These are phyloP conservation scores for Yamadazyma sp. DNA, from an alignment of 805 yeast species.

Conservation along the genomic window DNA sequence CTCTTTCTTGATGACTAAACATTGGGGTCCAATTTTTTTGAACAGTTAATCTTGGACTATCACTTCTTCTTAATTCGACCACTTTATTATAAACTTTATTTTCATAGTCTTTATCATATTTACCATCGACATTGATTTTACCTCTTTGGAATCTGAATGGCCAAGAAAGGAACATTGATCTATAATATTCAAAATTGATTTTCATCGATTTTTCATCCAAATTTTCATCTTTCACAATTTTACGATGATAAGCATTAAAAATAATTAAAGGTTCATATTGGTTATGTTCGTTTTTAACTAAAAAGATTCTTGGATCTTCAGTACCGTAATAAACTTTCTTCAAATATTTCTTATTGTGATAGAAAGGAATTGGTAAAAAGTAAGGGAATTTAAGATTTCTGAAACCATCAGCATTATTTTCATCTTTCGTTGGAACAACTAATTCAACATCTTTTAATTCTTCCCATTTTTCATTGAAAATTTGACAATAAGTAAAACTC, in stretches of 20 bases:
- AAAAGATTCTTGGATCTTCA: conserved; percentile 47
- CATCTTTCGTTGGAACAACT: conserved; percentile 18
- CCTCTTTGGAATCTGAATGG: conserved; percentile 32
- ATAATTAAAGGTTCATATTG: conserved; percentile 45
- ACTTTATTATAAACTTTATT: conserved; percentile 16
- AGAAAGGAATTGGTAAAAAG: conserved; percentile 30
- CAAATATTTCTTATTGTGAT: conserved; percentile 20
- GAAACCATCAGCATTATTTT: conserved; percentile 4
- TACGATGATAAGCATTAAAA: conserved; percentile 33
- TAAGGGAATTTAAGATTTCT: conserved; percentile 20
- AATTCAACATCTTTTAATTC: conserved; percentile 31
- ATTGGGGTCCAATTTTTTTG: conserved; percentile 44
- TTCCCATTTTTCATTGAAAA: conserved; percentile 45
- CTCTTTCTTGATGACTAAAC: conserved; percentile 22
- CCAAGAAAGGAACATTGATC: conserved; percentile 32
- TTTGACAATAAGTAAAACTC: conserved; percentile 43
- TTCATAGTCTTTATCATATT: conserved; percentile 11
- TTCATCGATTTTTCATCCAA: conserved; percentile 18
- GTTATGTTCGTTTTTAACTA: conserved; percentile 30
- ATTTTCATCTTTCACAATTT: conserved; percentile 7
- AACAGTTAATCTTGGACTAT: conserved; percentile 8
- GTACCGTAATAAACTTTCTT: conserved; percentile 37
- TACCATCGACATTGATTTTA: conserved; percentile 21
- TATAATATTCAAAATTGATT: conserved; percentile 11
- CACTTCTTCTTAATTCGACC: conserved; percentile 17